Evolutionary conservation across 2,329 filamentous ascomycete genomes (phyloP).

Genomic region (Biscogniauxia sp.): DNA sequence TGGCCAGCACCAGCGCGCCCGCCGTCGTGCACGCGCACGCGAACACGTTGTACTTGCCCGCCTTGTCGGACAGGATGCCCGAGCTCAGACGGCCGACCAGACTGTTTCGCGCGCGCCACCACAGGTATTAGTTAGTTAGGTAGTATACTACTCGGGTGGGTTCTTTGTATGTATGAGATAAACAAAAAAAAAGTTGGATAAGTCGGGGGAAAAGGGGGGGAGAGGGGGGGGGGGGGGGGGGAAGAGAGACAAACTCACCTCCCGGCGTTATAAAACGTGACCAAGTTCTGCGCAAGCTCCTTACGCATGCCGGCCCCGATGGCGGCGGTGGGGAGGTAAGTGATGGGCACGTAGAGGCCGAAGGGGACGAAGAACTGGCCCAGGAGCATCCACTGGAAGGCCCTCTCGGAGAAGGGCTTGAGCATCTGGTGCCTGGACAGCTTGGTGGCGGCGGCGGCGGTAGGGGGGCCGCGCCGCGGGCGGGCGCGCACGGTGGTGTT

Average conservation of each 20-base stretch:
- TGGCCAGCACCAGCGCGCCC: conserved; percentile 22
- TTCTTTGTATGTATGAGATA: too few species aligned
- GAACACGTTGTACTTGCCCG: conserved; percentile 24
- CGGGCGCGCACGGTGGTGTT: conserved; percentile 8
- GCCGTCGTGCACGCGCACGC: conserved; percentile 42
- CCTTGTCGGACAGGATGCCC: conserved; percentile 14
- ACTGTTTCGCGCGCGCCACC: too few species aligned
- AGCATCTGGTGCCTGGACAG: background rate
- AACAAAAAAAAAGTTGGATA: too few species aligned
- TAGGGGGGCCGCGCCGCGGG: too few species aligned
- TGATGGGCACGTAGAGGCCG: conserved; percentile 12
- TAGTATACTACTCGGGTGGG: too few species aligned
- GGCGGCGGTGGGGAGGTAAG: conserved; percentile 6
- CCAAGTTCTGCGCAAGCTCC: conserved; percentile 8
- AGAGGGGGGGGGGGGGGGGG: too few species aligned
- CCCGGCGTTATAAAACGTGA: conserved; percentile 11
- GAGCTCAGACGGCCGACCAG: conserved; percentile 16
- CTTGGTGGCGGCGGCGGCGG: too few species aligned
- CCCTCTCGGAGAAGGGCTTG: conserved; percentile 5
- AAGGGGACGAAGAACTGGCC: conserved; percentile 2
- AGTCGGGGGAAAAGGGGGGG: too few species aligned
- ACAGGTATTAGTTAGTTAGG: too few species aligned
- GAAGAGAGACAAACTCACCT: too few species aligned
- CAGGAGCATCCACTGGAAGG: background rate
- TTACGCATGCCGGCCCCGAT: conserved; percentile 3